Conservation (phyloP, 345 rosid genomes). For the rapeseed (Brassica napus) region DNA sequence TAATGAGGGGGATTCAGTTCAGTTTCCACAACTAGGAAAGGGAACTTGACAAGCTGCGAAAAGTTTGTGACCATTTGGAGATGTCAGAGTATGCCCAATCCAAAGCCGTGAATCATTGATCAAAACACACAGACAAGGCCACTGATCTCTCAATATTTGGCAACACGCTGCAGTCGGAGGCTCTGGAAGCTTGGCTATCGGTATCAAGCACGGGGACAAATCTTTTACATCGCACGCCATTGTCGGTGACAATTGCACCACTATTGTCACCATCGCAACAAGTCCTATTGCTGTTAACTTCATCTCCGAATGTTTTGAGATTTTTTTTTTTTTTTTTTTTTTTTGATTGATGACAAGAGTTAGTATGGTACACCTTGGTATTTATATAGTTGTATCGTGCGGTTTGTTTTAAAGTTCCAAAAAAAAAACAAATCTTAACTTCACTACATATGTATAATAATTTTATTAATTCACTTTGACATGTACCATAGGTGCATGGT, state of each 20-base stretch:
- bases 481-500: too few species aligned
- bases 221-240: not conserved
- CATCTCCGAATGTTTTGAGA: not conserved
- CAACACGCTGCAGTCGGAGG: slow-evolving; percentile 11
- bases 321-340: too few species aligned
- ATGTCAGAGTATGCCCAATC: not conserved
- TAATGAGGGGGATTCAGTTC: not conserved
- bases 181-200: not conserved
- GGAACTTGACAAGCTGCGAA: slow-evolving; percentile 9
- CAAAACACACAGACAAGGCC: slow-evolving; percentile 16
- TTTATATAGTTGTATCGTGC: not conserved
- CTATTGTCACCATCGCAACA: not conserved
- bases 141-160: not conserved
- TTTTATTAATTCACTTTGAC: not conserved
- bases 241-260: slow-evolving; percentile 1
- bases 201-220: not conserved
- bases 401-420: not conserved
- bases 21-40: slow-evolving; percentile 7
- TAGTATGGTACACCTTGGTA: not conserved
- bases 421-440: not conserved
- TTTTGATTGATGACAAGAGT: not conserved
- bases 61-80: not conserved
- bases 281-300: slow-evolving; percentile 2
- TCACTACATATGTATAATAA: not conserved
- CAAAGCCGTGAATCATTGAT: not conserved